Percentiles rank a stretch among this genome's conserved stretches.
phyloP scores from a whole-genome alignment of 169 alveolate genomes.

The Fabrea salina region DNA sequence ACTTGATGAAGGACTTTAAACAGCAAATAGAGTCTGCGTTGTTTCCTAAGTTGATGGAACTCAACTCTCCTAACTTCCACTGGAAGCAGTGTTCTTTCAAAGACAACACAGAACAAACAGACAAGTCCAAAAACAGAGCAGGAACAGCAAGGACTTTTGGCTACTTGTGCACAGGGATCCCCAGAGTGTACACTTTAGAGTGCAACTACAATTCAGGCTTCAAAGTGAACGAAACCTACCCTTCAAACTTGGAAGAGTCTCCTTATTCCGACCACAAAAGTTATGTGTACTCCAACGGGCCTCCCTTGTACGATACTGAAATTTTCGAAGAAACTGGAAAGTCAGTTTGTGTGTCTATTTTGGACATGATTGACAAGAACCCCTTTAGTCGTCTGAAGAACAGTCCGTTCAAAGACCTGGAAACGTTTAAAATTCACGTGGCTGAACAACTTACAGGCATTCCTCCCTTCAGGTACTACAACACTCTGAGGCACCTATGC shows the following conservation, averaged over 20 bases:
- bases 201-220: constrained; percentile 79
- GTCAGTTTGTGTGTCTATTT: not conserved
- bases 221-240: constrained; percentile 27
- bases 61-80: constrained; percentile 79
- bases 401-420: not conserved
- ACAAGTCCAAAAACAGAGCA: constrained; percentile 78
- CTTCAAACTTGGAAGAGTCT: not conserved
- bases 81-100: constrained; percentile 76
- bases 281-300: not conserved
- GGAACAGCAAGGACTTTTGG: constrained; percentile 84
- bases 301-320: not conserved
- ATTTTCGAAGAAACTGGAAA: constrained; percentile 24
- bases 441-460: not conserved
- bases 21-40: constrained; percentile 74
- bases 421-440: not conserved
- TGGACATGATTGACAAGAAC: constrained; percentile 12
- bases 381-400: not conserved
- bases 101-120: constrained; percentile 77
- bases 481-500: not conserved
- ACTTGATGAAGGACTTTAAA: constrained; percentile 57
- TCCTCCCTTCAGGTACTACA: not conserved
- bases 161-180: constrained; percentile 65
- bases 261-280: not conserved
- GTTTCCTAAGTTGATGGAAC: constrained; percentile 69
- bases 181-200: constrained; percentile 82